Base-by-base conservation (phyloP, 192 early-diverging fungal species). In the Entomortierella beljakovae region DNA sequence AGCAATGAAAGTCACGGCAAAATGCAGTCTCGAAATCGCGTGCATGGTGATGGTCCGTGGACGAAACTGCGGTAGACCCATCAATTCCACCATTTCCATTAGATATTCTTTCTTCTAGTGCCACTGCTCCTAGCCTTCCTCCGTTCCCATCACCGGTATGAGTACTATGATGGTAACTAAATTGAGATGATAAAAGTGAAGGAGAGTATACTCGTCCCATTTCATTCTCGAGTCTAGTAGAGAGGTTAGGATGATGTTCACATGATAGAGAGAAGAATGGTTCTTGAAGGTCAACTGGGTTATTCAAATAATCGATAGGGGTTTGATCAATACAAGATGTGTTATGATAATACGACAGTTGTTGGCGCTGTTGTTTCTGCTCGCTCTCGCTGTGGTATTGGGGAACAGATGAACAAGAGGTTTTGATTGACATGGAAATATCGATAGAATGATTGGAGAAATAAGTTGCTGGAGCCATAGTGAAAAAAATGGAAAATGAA, bases 1-100 rank as follows among this genome's bases (percentile, higher is more conserved):
- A 98, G 87, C 97, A 98, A 64, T 86, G 84, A 81, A 97, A 98
- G 88, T 98, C 94, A 70, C 94, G 93, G 80, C 95, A 97, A 84
- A 96, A 98, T 52, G 88, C 86, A 82, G 93, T 91, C 80, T 98
- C 96, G 15, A 97, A 89, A 51, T 91, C 91, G 62, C 88, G 89
- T 20, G 88, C 58, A 35, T 67, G n/a, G n/a, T n/a, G 64, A 37
- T 22, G n/a, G 51, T 29, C 28, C 33, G 57, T 58, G 57, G 32
- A 56, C 31, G 31, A 16, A 31, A 58, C 25, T 58, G 20, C 29
- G 43, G 43, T 46, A 46, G 43, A 11, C 15, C 11, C 43, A 11
- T 46, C 43, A 46, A 46, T 20, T 46, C 15, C 43, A 11, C 43
- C 43, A 46, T 15, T 46, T 46, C 43, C 43, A 11, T 20, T 16